Base-by-base conservation (phyloP, 2,329 filamentous ascomycete genomes). In the Fusarium sp. region DNA sequence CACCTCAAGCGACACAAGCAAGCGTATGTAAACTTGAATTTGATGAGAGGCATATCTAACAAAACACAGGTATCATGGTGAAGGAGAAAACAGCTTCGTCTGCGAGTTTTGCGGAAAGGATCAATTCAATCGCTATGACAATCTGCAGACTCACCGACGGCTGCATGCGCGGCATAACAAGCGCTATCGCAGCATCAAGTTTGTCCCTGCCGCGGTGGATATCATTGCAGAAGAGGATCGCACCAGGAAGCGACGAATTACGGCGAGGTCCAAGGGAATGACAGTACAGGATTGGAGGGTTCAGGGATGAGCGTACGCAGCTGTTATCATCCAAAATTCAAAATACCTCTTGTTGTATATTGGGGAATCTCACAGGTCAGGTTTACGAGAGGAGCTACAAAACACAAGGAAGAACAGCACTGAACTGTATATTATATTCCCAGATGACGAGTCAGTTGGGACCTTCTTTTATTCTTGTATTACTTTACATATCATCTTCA, bases 1-100 rank as follows among this genome's bases (percentile, higher is more conserved):
- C 88, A 90, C 69, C 80, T 89, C 24, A 89, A 89, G 80, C 83
- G 88, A 28, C 88, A 90, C 74, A 82, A 85, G 54, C 83, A 83
- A 57, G 85, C 85, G 87, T 89, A 76, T 81, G 86, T 84, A 28
- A 28, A 28, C 28, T 28, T 28, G 28, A 28, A 28, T 8, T 8
- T 28, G 28, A 28, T 28, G 28, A 28, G 7, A 28, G 28, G 28
- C 28, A 28, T 28, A 9, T 28, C 28, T 28, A 3, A 28, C 28
- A 22, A 35, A 18, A 51, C 12, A 38, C 15, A 64, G 81, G 38
- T 80, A 78, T 44, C 82, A 83, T 30, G 81, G 81, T n/a, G 82
- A 83, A 57, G 82, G 82, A 3, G 81, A 81, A 9, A 83, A 83
- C 66, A 76, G 77, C 10, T 83, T 82, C 70, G 77, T 74, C 2